Evolutionary conservation across 2,329 filamentous ascomycete species (phyloP).

Genomic region (Talaromyces sp.): DNA sequence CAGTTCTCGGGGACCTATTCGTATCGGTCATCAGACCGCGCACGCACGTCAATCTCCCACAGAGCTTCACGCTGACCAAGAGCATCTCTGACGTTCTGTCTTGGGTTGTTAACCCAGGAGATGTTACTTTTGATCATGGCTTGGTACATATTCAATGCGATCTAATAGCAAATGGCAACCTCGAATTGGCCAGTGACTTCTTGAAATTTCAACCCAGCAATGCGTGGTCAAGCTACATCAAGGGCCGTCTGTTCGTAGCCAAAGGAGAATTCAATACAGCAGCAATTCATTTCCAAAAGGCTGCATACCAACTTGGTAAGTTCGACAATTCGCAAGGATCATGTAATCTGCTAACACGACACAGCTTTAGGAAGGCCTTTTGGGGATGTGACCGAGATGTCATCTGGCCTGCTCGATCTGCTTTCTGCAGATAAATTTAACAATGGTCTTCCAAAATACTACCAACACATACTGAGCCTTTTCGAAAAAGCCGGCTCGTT

Average conservation of each 20-base stretch:
- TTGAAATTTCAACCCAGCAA: conserved; percentile 62
- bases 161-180: conserved; percentile 66
- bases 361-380: conserved; percentile 45
- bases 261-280: conserved; percentile 72
- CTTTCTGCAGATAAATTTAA: conserved; percentile 68
- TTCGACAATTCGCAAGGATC: conserved; percentile 24
- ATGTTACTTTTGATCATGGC: conserved; percentile 56
- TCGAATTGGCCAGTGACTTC: conserved; percentile 65
- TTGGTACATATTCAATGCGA: conserved; percentile 68
- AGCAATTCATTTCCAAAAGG: conserved; percentile 74
- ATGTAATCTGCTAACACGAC: conserved; percentile 15
- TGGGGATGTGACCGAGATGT: conserved; percentile 48
- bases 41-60: conserved; percentile 39
- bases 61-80: conserved; percentile 45
- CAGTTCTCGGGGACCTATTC: conserved; percentile 47
- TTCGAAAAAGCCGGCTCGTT: conserved; percentile 77
- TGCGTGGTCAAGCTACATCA: conserved; percentile 71
- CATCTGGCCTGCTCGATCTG: conserved; percentile 67
- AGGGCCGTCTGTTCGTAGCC: conserved; percentile 74
- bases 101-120: conserved; percentile 53
- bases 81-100: conserved; percentile 46
- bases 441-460: conserved; percentile 77
- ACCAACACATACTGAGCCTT: conserved; percentile 77
- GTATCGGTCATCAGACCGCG: conserved; percentile 46
- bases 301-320: conserved; percentile 79